phyloP scores from a whole-genome alignment of 495 filamentous ascomycete species.

The Aspergillus sparsus region DNA sequence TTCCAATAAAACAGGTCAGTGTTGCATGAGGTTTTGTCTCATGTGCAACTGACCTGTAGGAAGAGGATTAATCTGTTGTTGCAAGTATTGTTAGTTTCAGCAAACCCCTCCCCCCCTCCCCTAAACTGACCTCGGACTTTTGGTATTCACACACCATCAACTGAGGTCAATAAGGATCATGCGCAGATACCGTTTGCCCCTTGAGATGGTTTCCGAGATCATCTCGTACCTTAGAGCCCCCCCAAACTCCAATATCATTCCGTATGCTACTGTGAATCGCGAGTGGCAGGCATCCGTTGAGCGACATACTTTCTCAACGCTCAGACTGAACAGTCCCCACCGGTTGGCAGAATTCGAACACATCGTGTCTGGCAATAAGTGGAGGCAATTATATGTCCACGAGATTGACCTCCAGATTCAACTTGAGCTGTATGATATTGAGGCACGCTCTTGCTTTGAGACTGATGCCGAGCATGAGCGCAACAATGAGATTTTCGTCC shows the following conservation, averaged over 20 bases:
- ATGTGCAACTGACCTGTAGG: no score
- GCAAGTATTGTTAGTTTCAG: no score
- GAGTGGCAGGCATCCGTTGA: neutral
- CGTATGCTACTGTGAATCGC: neutral
- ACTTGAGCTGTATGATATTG: neutral
- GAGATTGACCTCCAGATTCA: neutral
- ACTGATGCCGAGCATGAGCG: neutral
- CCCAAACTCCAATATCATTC: neutral
- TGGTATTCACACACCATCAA: neutral
- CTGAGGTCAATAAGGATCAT: neutral
- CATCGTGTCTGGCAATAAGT: neutral
- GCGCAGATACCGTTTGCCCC: neutral
- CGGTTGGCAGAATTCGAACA: neutral
- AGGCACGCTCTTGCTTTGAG: neutral
- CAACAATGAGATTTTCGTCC: neutral
- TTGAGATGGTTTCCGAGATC: neutral
- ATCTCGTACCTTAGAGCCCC: neutral
- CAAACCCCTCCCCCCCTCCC: no score
- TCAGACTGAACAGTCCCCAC: neutral
- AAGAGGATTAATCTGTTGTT: no score
- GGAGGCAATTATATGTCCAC: neutral
- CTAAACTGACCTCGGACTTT: no score
- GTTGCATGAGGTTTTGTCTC: no score
- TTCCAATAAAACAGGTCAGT: no score
- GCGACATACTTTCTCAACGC: neutral